Percentiles rank a stretch among this genome's conserved stretches.
phyloP scores from a whole-genome alignment of 1,284 basidiomycete species.

The Caloboletus firmus region DNA sequence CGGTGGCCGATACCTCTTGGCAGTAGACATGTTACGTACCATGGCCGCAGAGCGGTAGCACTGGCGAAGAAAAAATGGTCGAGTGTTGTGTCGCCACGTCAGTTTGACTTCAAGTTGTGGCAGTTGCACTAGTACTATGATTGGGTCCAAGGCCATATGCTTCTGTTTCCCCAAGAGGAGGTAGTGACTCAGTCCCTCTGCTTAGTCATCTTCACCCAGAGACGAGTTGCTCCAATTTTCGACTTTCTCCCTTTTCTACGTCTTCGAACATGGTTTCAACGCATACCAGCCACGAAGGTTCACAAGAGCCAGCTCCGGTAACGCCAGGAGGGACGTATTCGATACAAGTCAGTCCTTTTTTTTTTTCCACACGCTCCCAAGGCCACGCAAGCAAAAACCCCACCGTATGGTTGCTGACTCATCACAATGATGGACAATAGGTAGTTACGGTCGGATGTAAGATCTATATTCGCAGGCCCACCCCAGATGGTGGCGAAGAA shows the following conservation, averaged over 20 bases:
- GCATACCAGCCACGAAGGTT: conserved; percentile 41
- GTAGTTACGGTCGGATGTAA: conserved; percentile 90
- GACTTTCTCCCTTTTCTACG: neutral
- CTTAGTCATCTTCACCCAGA: conserved; percentile 26
- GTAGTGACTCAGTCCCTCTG: conserved; percentile 1
- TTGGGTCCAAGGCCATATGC: too few species aligned
- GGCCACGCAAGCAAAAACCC: conserved; percentile 11
- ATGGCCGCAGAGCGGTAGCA: neutral
- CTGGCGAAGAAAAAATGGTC: neutral
- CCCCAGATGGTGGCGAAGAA: conserved; percentile 71
- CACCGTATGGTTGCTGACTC: conserved; percentile 28
- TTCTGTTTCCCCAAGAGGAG: conserved; percentile 3
- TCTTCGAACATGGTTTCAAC: conserved; percentile 31
- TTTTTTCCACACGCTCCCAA: conserved; percentile 19
- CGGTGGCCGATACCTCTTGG: neutral
- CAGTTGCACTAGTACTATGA: neutral
- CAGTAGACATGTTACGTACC: conserved; percentile 8
- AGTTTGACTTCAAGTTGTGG: neutral
- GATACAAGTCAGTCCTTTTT: conserved; percentile 58
- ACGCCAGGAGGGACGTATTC: conserved; percentile 73
- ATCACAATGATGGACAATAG: conserved; percentile 42
- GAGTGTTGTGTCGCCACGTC: too few species aligned
- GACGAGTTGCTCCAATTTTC: conserved; percentile 8
- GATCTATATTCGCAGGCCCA: conserved; percentile 83
- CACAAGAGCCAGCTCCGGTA: conserved; percentile 60